Conservation (phyloP, 495 filamentous ascomycete genomes). For the Rhizodiscina lignyota region DNA sequence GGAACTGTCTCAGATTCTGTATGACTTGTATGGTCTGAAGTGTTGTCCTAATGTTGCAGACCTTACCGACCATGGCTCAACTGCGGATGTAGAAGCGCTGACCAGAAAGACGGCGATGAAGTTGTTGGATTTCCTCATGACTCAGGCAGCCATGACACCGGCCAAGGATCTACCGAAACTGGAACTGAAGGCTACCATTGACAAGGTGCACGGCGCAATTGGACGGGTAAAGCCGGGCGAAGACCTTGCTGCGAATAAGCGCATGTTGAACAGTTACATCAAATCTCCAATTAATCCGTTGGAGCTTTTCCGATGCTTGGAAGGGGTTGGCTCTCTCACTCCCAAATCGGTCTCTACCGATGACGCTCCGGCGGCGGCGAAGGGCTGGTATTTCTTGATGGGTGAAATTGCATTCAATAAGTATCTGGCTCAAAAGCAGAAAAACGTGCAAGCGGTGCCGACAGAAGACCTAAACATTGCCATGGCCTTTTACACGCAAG, state of each 20-base stretch:
- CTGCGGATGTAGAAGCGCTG: constrained; percentile 45
- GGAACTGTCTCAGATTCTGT: constrained; percentile 77
- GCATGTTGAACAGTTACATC: constrained; percentile 58
- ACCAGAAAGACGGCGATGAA: constrained; percentile 43
- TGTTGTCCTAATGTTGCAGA: constrained; percentile 50
- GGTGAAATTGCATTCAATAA: constrained; percentile 77
- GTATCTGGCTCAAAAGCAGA: constrained; percentile 61
- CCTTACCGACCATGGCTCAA: constrained; percentile 53
- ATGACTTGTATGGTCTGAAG: constrained; percentile 72
- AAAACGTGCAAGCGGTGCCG: constrained; percentile 56
- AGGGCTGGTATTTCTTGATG: constrained; percentile 84
- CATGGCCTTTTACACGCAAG: constrained; percentile 62
- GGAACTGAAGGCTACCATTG: constrained; percentile 72
- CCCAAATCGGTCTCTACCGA: not conserved
- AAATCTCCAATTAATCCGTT: constrained; percentile 69
- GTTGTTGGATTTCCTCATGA: constrained; percentile 67
- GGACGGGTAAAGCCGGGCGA: constrained; percentile 47
- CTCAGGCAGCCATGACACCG: constrained; percentile 64
- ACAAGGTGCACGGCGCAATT: constrained; percentile 69
- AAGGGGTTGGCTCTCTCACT: constrained; percentile 43
- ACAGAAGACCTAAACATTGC: constrained; percentile 79
- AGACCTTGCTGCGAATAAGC: constrained; percentile 55
- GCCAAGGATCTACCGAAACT: constrained; percentile 85
- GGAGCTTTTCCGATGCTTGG: constrained; percentile 59
- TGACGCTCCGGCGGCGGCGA: constrained; percentile 44